Conservation (phyloP, 2,329 filamentous ascomycete genomes). For the Monosporascus sp. region DNA sequence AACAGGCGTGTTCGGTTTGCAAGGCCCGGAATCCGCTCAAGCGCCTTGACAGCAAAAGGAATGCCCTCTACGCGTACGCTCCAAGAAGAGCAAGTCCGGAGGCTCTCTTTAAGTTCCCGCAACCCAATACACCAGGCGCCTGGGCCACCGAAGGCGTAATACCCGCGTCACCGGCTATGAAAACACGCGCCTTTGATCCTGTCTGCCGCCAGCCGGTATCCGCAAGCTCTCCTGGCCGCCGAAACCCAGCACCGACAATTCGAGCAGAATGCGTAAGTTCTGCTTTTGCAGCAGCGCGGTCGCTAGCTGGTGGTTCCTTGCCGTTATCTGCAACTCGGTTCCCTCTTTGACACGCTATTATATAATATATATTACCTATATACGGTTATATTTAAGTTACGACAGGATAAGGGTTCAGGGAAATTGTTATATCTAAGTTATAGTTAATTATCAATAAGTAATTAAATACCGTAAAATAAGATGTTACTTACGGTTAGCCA, state of each 20-base stretch:
- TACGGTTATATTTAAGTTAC: no score
- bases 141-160: slow-evolving; percentile 79
- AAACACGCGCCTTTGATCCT: slow-evolving; percentile 41
- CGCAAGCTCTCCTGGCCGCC: slow-evolving; percentile 54
- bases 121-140: slow-evolving; percentile 43
- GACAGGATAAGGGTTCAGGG: no score
- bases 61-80: slow-evolving; percentile 59
- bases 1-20: no score
- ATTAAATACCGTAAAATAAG: no score
- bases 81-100: slow-evolving; percentile 60
- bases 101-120: slow-evolving; percentile 11
- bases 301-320: slow-evolving; percentile 62
- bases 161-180: slow-evolving; percentile 75
- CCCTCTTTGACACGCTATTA: slow-evolving; percentile 18
- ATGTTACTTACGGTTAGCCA: no score
- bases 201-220: slow-evolving; percentile 18
- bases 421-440: no score
- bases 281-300: slow-evolving; percentile 61
- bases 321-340: slow-evolving; percentile 63
- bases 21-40: slow-evolving; percentile 49
- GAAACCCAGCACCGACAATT: slow-evolving; percentile 67
- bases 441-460: no score
- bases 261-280: slow-evolving; percentile 48
- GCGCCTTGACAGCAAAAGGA: slow-evolving; percentile 54
- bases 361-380: no score